A percentile compares a stretch with the other conserved stretches of the same genome.
phyloP scores from a whole-genome alignment of 768 basidiomycete genomes.

The Tricholomella constricta region DNA sequence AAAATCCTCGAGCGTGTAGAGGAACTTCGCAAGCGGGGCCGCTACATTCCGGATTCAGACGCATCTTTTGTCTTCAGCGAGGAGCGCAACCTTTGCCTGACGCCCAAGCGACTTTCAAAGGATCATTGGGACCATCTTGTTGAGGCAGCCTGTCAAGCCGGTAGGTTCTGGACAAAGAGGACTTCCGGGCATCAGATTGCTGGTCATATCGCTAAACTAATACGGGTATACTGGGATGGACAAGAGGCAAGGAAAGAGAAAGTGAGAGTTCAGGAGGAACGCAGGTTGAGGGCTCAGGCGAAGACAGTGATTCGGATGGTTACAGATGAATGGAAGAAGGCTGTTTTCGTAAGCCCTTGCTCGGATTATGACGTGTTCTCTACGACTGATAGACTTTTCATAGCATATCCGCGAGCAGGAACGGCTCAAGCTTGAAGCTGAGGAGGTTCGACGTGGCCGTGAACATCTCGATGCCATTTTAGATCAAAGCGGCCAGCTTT shows the following conservation, averaged over 20 bases:
- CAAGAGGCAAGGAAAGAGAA: slow-evolving; percentile 64
- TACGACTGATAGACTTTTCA: slow-evolving; percentile 1
- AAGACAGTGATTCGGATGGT: slow-evolving; percentile 74
- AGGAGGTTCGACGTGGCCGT: slow-evolving; percentile 78
- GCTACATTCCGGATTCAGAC: slow-evolving; percentile 42
- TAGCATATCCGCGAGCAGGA: slow-evolving; percentile 78
- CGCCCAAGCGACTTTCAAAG: slow-evolving; percentile 34
- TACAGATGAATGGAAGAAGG: slow-evolving; percentile 83
- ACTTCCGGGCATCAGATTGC: slow-evolving; percentile 40
- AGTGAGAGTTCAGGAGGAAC: slow-evolving; percentile 62
- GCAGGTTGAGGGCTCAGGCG: slow-evolving; percentile 62
- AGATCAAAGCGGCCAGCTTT: slow-evolving; percentile 82
- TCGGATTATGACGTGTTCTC: slow-evolving; percentile 3
- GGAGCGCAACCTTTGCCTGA: slow-evolving; percentile 26
- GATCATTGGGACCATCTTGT: slow-evolving; percentile 67
- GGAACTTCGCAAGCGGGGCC: slow-evolving; percentile 36
- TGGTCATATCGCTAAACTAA: slow-evolving; percentile 61
- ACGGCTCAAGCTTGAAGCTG: slow-evolving; percentile 63
- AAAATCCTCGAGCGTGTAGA: slow-evolving; percentile 35
- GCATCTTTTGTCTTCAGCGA: slow-evolving; percentile 30
- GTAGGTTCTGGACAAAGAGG: slow-evolving; percentile 28
- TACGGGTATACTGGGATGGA: slow-evolving; percentile 77
- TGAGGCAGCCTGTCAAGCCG: slow-evolving; percentile 38
- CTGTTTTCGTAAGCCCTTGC: slow-evolving; percentile 65
- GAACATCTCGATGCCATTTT: slow-evolving; percentile 90